phyloP scores from a whole-genome alignment of 2,329 filamentous ascomycete genomes.

The Elsinoe batatas region DNA sequence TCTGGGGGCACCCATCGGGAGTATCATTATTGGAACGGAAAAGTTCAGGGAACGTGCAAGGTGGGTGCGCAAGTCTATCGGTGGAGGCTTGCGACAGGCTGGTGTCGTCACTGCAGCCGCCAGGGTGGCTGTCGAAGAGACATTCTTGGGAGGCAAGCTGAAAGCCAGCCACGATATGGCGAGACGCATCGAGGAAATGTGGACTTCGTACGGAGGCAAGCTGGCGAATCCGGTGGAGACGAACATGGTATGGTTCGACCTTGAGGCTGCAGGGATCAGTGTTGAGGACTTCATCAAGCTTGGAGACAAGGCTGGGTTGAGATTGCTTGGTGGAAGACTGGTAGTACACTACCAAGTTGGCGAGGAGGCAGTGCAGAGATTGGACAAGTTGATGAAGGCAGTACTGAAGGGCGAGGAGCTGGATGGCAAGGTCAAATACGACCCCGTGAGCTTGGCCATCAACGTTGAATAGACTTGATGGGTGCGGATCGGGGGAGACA shows the following conservation, averaged over 20 bases:
- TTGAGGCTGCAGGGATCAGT: conserved; percentile 50
- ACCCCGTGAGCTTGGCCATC: conserved; percentile 16
- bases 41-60: conserved; percentile 55
- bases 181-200: conserved; percentile 52
- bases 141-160: conserved; percentile 60
- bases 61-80: conserved; percentile 73
- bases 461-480: conserved; percentile 13
- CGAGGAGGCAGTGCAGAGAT: conserved; percentile 48
- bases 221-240: conserved; percentile 64
- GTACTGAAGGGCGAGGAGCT: conserved; percentile 24
- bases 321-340: conserved; percentile 47
- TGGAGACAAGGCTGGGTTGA: conserved; percentile 49
- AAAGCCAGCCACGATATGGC: conserved; percentile 52
- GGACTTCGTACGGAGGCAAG: conserved; percentile 60
- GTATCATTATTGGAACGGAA: conserved; percentile 54
- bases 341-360: conserved; percentile 67
- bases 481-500: too few species aligned
- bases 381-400: conserved; percentile 47
- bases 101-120: conserved; percentile 69
- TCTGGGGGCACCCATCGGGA: conserved; percentile 70
- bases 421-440: conserved; percentile 19
- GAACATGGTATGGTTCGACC: conserved; percentile 86
- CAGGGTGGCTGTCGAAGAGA: conserved; percentile 67
- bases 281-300: conserved; percentile 44
- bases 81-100: conserved; percentile 66